Evolutionary conservation across 2,329 filamentous ascomycete species (phyloP).

Genomic region (Pseudocercospora fijiensis): DNA sequence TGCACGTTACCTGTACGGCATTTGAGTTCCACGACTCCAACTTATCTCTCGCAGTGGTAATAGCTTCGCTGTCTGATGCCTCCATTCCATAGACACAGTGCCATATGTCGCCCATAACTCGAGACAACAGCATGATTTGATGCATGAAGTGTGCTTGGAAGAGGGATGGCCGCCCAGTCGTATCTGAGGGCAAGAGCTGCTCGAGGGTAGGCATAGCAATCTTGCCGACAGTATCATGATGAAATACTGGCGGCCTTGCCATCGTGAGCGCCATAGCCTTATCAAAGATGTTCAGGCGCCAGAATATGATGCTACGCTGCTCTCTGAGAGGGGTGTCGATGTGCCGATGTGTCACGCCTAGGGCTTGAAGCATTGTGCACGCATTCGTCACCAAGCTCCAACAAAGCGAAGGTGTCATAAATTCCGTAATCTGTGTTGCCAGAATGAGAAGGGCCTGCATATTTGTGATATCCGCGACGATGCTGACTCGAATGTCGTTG

Average conservation of each 20-base stretch:
- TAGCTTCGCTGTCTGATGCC: conserved; percentile 5
- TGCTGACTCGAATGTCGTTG: conserved; percentile 27
- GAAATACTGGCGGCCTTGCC: conserved; percentile 26
- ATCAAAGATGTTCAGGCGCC: conserved; percentile 30
- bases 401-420: conserved; percentile 29
- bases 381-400: conserved; percentile 30
- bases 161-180: conserved; percentile 4
- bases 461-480: conserved; percentile 27
- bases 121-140: conserved; percentile 23
- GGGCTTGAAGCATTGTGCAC: conserved; percentile 29
- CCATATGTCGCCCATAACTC: conserved; percentile 23
- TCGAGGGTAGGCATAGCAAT: conserved; percentile 25
- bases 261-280: conserved; percentile 27
- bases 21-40: conserved; percentile 26
- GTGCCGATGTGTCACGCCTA: conserved; percentile 24
- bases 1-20: conserved; percentile 4
- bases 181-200: conserved; percentile 18
- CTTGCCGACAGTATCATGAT: conserved; percentile 21
- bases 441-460: conserved; percentile 29
- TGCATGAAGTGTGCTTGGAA: conserved; percentile 29
- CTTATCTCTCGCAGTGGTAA: conserved; percentile 4
- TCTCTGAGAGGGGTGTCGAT: conserved; percentile 21
- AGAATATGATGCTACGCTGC: conserved; percentile 27
- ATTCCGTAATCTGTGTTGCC: conserved; percentile 28
- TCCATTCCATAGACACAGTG: conserved; percentile 21